phyloP scores from a whole-genome alignment of 495 filamentous ascomycete species.

The Tuber brumale region DNA sequence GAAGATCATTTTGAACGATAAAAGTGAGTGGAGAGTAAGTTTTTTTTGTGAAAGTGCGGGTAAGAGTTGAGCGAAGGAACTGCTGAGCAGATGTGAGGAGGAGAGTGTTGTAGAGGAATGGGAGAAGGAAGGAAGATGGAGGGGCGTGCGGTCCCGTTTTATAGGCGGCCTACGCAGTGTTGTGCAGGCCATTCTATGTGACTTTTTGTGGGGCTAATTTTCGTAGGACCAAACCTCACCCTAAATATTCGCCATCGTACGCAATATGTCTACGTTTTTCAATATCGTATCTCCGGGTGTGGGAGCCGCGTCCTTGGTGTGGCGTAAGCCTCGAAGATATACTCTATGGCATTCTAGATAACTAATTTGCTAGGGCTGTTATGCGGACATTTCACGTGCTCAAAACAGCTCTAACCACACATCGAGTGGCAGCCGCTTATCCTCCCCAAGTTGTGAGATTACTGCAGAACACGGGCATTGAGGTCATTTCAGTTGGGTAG shows the following conservation, averaged over 20 bases:
- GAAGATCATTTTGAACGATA: neutral
- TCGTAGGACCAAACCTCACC: neutral
- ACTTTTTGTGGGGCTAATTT: neutral
- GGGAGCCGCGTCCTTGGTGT: neutral
- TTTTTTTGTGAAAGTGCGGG: neutral
- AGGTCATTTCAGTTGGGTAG: too few relatives aligned
- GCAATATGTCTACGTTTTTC: neutral
- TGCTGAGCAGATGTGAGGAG: neutral
- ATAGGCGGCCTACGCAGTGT: neutral
- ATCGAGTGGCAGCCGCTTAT: too few relatives aligned
- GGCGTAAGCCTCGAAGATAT: neutral
- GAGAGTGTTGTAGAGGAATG: neutral
- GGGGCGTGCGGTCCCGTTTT: neutral
- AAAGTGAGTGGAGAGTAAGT: neutral
- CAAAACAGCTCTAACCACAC: neutral
- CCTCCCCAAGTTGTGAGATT: too few relatives aligned
- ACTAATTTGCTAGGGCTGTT: too few relatives aligned
- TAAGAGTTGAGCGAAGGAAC: neutral
- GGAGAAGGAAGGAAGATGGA: neutral
- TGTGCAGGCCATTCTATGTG: neutral
- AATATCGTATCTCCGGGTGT: neutral
- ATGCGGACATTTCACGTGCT: neutral
- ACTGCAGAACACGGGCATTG: too few relatives aligned
- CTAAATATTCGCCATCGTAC: neutral
- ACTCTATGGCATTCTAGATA: too few relatives aligned